Evolutionary conservation across 768 basidiomycete species (phyloP), one percentile per base, ranked within the genome.

Genomic region (Boletus coccyginus): DNA sequence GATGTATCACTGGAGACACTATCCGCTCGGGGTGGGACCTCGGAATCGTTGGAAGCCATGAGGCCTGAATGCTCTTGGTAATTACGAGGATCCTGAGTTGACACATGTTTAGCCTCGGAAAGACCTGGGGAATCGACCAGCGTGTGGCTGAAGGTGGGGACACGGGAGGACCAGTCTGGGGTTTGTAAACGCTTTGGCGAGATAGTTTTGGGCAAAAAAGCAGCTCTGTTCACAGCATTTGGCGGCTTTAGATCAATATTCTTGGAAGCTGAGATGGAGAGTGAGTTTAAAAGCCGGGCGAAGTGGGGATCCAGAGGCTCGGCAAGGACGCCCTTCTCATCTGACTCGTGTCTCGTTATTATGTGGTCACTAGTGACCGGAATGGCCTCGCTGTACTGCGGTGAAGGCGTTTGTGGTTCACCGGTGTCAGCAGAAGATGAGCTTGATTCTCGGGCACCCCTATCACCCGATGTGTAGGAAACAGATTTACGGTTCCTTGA

Each of bases 351-450:
- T 32, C 70, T 67, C 5, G 62, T 61, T 13, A 58, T 45, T 31
- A 60, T 53, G 51, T 21, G 59, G 54, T 21, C 51, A 57, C 65
- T 54, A 41, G 43, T 39, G 53, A 56, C 61, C 32, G 71, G 61
- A 33, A 71, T 58, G 7, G 81, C 66, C 48, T 79, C 75, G 40
- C 76, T 76, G 66, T 79, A 81, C 54, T 80, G 77, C 0, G 85
- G 81, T n/a, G 85, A 86, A 14, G 85, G 85, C 0, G 83, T 86
- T 60, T 83, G 81, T 10, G 81, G 84, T 63, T 81, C 85, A 42
- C 76, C 78, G 52, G 81, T 83, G 58, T 86, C 83, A 35, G 75
- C 77, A 44, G 81, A 85, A 39, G 85, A 86, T 19, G 86, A 87
- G 63, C 83, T 85, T n/a, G 85, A 84, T 58, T 88, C 85, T 61